A percentile compares a stretch with the other conserved stretches of the same genome.
phyloP scores from a whole-genome alignment of 169 alveolate species.

The Plasmodium knowlesi region DNA sequence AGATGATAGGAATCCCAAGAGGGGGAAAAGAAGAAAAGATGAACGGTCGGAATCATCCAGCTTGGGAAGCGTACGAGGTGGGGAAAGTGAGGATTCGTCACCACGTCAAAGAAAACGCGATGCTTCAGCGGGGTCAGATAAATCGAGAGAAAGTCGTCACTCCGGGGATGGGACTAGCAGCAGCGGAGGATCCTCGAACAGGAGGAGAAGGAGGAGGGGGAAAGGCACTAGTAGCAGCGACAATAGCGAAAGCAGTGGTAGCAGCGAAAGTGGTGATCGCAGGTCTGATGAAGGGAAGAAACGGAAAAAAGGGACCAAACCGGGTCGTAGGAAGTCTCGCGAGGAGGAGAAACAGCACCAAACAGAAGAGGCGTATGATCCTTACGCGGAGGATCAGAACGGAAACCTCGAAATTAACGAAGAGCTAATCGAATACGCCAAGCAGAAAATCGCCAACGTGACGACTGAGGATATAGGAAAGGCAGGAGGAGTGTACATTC shows the following conservation, averaged over 20 bases:
- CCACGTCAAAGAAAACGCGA: not conserved
- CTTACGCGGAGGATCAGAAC: constrained; percentile 39
- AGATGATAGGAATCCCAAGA: not conserved
- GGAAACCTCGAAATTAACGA: constrained; percentile 70
- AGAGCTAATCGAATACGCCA: constrained; percentile 79
- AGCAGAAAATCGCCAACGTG: constrained; percentile 71
- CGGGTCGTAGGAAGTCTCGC: not conserved
- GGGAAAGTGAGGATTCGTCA: not conserved
- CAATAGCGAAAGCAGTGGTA: not conserved
- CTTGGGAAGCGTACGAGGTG: not conserved
- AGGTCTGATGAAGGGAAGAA: not conserved
- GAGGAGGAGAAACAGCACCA: not conserved
- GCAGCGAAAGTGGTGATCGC: not conserved
- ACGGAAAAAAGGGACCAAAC: not conserved
- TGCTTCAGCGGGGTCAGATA: not conserved
- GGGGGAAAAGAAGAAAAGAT: constrained; percentile 5
- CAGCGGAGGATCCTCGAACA: not conserved
- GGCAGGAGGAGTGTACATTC: constrained; percentile 97
- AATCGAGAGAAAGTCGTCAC: not conserved
- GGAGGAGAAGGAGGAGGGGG: not conserved
- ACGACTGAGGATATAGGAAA: constrained; percentile 79
- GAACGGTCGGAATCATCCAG: not conserved
- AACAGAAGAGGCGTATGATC: not conserved
- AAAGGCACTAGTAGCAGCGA: not conserved
- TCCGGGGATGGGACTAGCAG: not conserved